These are phyloP conservation scores for Cladorrhinum samala DNA, from an alignment of 495 filamentous ascomycete genomes.

Conservation along the genomic window DNA sequence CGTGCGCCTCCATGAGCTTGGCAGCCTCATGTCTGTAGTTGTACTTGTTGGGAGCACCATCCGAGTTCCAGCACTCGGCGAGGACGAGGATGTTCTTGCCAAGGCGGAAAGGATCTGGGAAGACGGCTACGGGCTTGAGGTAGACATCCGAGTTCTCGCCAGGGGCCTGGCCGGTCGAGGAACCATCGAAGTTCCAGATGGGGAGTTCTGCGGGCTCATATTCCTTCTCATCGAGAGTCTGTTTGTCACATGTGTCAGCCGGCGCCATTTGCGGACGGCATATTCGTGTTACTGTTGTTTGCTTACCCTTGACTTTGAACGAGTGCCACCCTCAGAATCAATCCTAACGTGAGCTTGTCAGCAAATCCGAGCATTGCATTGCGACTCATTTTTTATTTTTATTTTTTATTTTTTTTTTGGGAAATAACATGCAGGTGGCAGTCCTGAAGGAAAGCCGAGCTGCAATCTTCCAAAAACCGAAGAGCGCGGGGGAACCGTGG, in stretches of 20 bases:
- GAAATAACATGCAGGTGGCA: not conserved
- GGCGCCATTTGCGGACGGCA: constrained; percentile 1
- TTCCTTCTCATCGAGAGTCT: constrained; percentile 71
- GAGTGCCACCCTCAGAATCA: constrained; percentile 67
- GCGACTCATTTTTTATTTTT: no score
- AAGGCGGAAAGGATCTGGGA: constrained; percentile 73
- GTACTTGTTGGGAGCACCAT: constrained; percentile 97
- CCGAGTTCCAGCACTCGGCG: constrained; percentile 89
- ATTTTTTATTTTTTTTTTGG: no score
- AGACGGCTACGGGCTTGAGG: constrained; percentile 72
- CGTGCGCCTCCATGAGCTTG: constrained; percentile 83
- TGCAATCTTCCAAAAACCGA: not conserved
- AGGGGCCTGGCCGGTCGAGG: constrained; percentile 87
- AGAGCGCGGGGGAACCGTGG: not conserved
- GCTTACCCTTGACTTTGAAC: constrained; percentile 91
- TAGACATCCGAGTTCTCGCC: constrained; percentile 98
- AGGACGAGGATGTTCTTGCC: constrained; percentile 90
- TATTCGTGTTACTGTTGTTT: constrained; percentile 1
- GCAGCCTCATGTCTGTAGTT: constrained; percentile 69
- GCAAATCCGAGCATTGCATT: no score
- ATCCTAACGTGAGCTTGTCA: constrained; percentile 44
- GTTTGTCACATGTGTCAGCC: not conserved
- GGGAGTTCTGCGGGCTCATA: constrained; percentile 74
- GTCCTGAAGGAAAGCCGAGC: not conserved
- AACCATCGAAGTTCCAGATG: constrained; percentile 99